phyloP scores from a whole-genome alignment of 257 asterid species.

The Lavandula angustifolia region DNA sequence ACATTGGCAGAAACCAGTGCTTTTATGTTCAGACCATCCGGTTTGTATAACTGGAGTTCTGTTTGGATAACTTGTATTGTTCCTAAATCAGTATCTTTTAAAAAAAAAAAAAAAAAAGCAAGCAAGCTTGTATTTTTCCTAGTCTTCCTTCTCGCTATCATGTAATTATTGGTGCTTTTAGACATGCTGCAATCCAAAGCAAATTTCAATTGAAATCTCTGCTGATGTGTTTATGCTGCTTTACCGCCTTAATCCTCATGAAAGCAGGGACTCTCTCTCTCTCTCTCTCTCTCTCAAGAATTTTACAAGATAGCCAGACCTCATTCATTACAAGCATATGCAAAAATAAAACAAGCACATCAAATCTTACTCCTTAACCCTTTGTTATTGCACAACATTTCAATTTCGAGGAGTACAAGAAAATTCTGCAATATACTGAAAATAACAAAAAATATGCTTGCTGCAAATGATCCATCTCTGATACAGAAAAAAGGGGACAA shows the following conservation, averaged over 20 bases:
- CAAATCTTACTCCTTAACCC: constrained; percentile 2
- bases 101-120: too few species aligned
- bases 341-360: too few species aligned
- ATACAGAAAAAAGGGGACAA: constrained; percentile 17
- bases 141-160: not conserved
- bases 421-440: constrained; percentile 28
- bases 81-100: too few species aligned
- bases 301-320: not conserved
- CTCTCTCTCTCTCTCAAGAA: too few species aligned
- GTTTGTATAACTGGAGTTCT: constrained; percentile 8
- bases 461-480: constrained; percentile 32
- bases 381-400: constrained; percentile 21
- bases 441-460: constrained; percentile 22
- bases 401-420: constrained; percentile 27
- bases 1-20: not conserved
- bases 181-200: not conserved
- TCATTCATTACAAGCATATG: not conserved
- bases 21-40: constrained; percentile 14
- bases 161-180: not conserved
- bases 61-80: not conserved
- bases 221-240: not conserved
- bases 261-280: too few species aligned
- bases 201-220: not conserved
- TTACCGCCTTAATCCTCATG: not conserved
- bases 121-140: not conserved